Evolutionary conservation across 2,329 filamentous ascomycete genomes (phyloP).

Genomic region (Colletotrichum cuscutae): DNA sequence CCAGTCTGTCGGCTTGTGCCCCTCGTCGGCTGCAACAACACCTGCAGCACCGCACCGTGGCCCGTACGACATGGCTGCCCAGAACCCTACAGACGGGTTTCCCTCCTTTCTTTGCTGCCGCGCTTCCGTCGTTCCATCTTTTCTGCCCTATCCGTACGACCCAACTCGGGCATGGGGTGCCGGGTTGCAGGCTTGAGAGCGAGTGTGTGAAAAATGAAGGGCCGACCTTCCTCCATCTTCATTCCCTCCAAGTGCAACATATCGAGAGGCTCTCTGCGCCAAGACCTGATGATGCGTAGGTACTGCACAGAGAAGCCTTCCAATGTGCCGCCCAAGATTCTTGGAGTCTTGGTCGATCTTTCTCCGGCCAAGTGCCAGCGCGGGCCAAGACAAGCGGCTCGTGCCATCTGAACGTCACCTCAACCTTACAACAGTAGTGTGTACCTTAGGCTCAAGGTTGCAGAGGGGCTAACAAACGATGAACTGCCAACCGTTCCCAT

Average conservation of each 20-base stretch:
- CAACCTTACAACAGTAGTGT: neutral
- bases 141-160: slow-evolving; percentile 25
- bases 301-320: neutral
- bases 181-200: neutral
- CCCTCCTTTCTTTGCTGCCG: slow-evolving; percentile 18
- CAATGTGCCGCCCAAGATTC: slow-evolving; percentile 29
- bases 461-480: neutral
- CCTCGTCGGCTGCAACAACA: slow-evolving; percentile 30
- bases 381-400: slow-evolving; percentile 30
- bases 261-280: slow-evolving; percentile 14
- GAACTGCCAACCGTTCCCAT: slow-evolving; percentile 10
- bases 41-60: slow-evolving; percentile 13
- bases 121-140: slow-evolving; percentile 10
- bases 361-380: slow-evolving; percentile 15
- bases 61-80: slow-evolving; percentile 20
- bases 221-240: neutral
- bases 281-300: slow-evolving; percentile 1
- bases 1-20: slow-evolving; percentile 22
- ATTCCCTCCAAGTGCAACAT: neutral
- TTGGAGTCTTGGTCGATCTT: slow-evolving; percentile 34
- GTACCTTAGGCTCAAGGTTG: neutral
- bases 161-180: slow-evolving; percentile 1
- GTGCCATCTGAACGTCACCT: slow-evolving; percentile 32
- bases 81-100: slow-evolving; percentile 16
- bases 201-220: neutral